Conservation (phyloP, 495 filamentous ascomycete species). For the Penicillium antarcticum region DNA sequence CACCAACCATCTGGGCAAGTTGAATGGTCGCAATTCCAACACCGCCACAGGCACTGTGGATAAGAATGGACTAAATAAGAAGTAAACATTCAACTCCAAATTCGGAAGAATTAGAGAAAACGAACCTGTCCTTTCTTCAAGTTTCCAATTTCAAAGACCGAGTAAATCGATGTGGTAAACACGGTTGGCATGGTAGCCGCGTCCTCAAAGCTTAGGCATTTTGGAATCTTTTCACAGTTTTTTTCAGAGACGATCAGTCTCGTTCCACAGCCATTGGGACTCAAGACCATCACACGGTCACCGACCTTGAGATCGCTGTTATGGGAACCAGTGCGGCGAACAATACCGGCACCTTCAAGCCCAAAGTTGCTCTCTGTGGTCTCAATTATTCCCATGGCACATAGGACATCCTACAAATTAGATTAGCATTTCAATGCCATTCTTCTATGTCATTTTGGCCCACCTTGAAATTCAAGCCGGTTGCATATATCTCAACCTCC, state of each 20-base stretch:
- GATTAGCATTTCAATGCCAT: no score
- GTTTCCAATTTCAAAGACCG: constrained; percentile 30
- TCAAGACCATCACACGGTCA: constrained; percentile 38
- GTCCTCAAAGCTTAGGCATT: constrained; percentile 32
- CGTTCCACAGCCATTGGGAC: constrained; percentile 30
- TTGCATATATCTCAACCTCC: constrained; percentile 27
- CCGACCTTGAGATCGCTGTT: constrained; percentile 31
- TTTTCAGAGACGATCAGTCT: constrained; percentile 8
- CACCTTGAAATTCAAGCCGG: constrained; percentile 33
- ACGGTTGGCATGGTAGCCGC: constrained; percentile 43
- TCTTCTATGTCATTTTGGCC: no score
- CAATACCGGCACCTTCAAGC: constrained; percentile 37
- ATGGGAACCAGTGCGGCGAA: constrained; percentile 25
- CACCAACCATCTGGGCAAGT: constrained; percentile 28
- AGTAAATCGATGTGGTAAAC: constrained; percentile 37
- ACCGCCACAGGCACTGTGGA: constrained; percentile 42
- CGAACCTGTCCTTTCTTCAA: constrained; percentile 24
- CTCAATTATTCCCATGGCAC: constrained; percentile 36
- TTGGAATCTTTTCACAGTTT: constrained; percentile 29
- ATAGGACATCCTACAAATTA: constrained; percentile 29
- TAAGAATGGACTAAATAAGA: constrained; percentile 28
- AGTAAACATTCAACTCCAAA: not conserved
- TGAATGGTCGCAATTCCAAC: constrained; percentile 41
- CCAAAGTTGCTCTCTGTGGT: constrained; percentile 31
- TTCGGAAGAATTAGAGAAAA: not conserved